Evolutionary conservation across 164 flowering plant genomes (phyloP).

Genomic region (Tinospora cordifolia): DNA sequence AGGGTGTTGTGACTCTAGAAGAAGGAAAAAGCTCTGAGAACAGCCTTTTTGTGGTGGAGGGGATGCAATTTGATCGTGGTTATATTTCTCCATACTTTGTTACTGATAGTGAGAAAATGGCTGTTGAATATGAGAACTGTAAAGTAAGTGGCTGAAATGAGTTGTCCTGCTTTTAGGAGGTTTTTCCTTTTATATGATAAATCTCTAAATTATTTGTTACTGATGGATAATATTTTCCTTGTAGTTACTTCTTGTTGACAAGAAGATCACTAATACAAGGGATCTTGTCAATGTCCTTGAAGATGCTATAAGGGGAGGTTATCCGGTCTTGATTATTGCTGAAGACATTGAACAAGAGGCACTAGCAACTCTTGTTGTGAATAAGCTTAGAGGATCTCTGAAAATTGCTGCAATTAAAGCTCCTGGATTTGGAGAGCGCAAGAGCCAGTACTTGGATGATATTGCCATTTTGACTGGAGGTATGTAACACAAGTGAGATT

Average conservation of each 20-base stretch:
- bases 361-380: conserved; percentile 96
- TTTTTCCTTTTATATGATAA: not conserved
- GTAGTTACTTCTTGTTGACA: conserved; percentile 93
- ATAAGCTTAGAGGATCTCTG: conserved; percentile 81
- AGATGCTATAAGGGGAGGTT: conserved; percentile 80
- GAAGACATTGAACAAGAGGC: conserved; percentile 99
- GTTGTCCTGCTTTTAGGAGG: not conserved
- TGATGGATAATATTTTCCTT: conserved; percentile 9
- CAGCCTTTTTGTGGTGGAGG: conserved; percentile 83
- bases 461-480: conserved; percentile 95
- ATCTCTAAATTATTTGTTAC: not conserved
- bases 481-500: conserved; percentile 10
- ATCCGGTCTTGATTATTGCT: conserved; percentile 78
- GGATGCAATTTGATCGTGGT: conserved; percentile 98
- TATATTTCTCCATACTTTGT: conserved; percentile 95
- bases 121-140: conserved; percentile 91
- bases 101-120: conserved; percentile 90
- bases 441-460: conserved; percentile 93
- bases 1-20: conserved; percentile 96
- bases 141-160: conserved; percentile 37
- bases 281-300: conserved; percentile 77
- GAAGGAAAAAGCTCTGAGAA: conserved; percentile 98
- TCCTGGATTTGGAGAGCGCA: conserved; percentile 98
- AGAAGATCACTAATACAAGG: conserved; percentile 89
- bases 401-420: conserved; percentile 98